Base-by-base conservation (phyloP, 2,329 filamentous ascomycete species). In the Magnaporthales sp. region DNA sequence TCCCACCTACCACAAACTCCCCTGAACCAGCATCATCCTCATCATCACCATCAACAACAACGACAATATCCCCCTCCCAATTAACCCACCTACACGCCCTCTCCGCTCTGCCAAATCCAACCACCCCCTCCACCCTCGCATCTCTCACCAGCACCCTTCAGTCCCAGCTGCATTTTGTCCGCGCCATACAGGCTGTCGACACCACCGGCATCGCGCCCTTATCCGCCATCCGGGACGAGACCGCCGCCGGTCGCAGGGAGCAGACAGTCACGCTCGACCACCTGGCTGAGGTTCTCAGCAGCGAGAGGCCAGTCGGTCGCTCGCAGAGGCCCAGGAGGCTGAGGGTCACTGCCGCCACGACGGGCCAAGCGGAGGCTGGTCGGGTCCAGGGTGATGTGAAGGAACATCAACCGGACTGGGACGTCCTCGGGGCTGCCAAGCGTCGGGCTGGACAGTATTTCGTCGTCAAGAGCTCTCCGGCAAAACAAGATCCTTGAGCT, bases 91-190 rank as follows among this genome's bases (percentile, higher is more conserved):
- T 98, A 10, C 88, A 97, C 46, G 91, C 91, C 22, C 88, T 98
- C 54, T 96, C 93, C 4, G 93, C 94, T 15, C 88, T 99, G 0
- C 93, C 94, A 0, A 83, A 84, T 1, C 93, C 94, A 0, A 78
- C 82, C 22, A 82, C 82, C 1, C 70, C 80, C 1, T 81, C 81
- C 65, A 89, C 93, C 71, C 90, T 96, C 75, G 73, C 80, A 0
- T 78, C 82, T 29, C 92, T 97, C 86, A 83, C 96, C 3, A 75
- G 84, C 26, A 93, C 89, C 1, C 83, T 99, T 1, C 84, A 89
- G 65, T 87, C 90, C 32, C 95, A 99, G 75, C 85, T 99, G 0
- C 89, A 91, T 73, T 99, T 99, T 74, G 93, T 98, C n/a, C 88
- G 86, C 68, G 87, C 92, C 69, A 88, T 98, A 24, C 93, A 96